These are phyloP conservation scores for Penicillium daleae DNA, from an alignment of 495 filamentous ascomycete species.

Conservation along the genomic window DNA sequence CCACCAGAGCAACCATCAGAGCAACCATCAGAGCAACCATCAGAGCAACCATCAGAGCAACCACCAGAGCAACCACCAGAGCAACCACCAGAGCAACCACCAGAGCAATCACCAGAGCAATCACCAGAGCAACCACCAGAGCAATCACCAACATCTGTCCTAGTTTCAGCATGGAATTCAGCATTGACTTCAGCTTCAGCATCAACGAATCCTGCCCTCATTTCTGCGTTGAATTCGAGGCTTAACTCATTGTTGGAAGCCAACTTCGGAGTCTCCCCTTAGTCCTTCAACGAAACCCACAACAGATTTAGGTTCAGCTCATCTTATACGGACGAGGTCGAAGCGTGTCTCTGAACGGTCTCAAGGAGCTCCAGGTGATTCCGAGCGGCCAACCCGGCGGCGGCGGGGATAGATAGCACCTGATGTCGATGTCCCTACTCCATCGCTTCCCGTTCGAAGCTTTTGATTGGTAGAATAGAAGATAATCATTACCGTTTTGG, in stretches of 20 bases:
- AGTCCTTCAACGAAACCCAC: constrained; percentile 1
- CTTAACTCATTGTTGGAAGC: constrained; percentile 9
- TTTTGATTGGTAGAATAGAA: constrained; percentile 2
- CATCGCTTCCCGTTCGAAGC: not conserved
- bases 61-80: not conserved
- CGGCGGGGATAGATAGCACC: constrained; percentile 2
- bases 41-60: not conserved
- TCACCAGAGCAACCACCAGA: not conserved
- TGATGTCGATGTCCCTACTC: not conserved
- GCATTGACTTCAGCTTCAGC: constrained; percentile 1
- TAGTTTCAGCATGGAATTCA: constrained; percentile 1
- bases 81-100: not conserved
- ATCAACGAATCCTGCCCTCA: not conserved
- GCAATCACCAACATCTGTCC: not conserved
- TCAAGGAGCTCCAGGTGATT: constrained; percentile 5
- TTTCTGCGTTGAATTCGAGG: constrained; percentile 8
- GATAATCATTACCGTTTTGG: constrained; percentile 1
- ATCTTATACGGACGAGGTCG: constrained; percentile 4
- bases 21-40: not conserved
- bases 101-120: not conserved
- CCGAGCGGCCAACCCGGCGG: constrained; percentile 1
- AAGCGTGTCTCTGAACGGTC: constrained; percentile 11
- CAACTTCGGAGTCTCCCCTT: constrained; percentile 5
- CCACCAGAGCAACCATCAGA: not conserved
- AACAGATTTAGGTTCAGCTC: constrained; percentile 4